Evolutionary conservation across 768 basidiomycete genomes (phyloP), one percentile per base, ranked within the genome.

Genomic region (Leucocoprinus leucothites): DNA sequence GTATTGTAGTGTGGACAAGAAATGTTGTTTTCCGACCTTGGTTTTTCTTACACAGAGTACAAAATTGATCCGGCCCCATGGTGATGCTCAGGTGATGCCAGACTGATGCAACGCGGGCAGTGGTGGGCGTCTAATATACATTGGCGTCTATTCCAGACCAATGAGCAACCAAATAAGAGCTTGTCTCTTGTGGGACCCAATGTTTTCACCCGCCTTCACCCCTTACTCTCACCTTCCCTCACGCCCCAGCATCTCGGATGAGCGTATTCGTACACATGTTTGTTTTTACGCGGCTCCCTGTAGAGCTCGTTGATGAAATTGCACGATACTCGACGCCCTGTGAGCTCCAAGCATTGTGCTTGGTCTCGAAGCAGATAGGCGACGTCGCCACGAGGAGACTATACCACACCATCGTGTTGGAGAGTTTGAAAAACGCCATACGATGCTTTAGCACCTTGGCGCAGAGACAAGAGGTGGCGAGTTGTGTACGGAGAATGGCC

Each of bases 1-100:
- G 82, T 86, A 51, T 74, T 85, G 47, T 81, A 69, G 68, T 31
- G 25, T 34, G n/a, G 16, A 24, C 13, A 13, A 34, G 13, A n/a
- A 48, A 48, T 51, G 24, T 28, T 42, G 18, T 51, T 31, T 45
- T 24, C 11, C 18, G 4, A 19, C 11, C 16, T 44, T 42, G n/a
- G 31, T 34, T 34, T 34, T 13, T 34, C 31, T n/a, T n/a, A n/a
- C n/a, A n/a, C n/a, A n/a, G n/a, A n/a, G n/a, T n/a, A n/a, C n/a
- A 24, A 21, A 11, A 11, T 31, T 31, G 31, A 31, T 31, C 31
- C 31, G 31, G 31, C 11, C 11, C 31, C 31, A 31, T 31, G 31
- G 31, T 31, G 31, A 31, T 31, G 31, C 31, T 31, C 31, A 31
- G 31, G 31, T 31, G 31, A 31, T 31, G 31, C n/a, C n/a, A n/a